Conservation (phyloP, 2,329 filamentous ascomycete species). For the Epichloe typhina region DNA sequence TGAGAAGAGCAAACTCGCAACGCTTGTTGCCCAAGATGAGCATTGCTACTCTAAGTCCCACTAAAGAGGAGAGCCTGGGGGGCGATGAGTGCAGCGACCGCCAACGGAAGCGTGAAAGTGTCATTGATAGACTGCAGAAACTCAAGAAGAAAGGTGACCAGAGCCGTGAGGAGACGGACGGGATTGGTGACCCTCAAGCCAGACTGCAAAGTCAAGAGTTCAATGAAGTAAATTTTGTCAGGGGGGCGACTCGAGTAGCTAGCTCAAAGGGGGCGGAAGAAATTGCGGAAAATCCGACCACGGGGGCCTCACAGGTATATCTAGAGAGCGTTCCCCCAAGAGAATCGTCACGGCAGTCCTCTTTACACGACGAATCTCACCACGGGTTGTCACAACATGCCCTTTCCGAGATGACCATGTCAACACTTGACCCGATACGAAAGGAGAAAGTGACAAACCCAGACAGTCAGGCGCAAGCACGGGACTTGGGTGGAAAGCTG, state of each 20-base stretch:
- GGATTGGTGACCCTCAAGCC: neutral
- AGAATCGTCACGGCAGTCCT: slow-evolving; percentile 8
- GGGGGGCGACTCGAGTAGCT: neutral
- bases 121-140: slow-evolving; percentile 1
- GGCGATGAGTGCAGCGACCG: slow-evolving; percentile 7
- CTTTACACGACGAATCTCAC: neutral
- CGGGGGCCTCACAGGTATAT: slow-evolving; percentile 2
- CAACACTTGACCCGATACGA: neutral
- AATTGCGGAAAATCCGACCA: neutral
- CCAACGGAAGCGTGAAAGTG: neutral
- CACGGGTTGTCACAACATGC: neutral
- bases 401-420: neutral
- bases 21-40: slow-evolving; percentile 13
- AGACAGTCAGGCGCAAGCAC: neutral
- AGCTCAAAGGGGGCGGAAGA: neutral
- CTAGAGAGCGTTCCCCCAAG: slow-evolving; percentile 10
- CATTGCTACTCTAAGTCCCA: slow-evolving; percentile 17
- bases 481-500: neutral
- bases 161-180: neutral
- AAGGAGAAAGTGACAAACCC: neutral
- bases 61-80: slow-evolving; percentile 17
- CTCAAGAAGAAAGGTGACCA: neutral
- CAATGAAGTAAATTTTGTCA: neutral
- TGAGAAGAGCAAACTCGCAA: slow-evolving; percentile 12
- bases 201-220: neutral